Evolutionary conservation across 164 flowering plant genomes (phyloP).

Genomic region (Tinospora cordifolia): DNA sequence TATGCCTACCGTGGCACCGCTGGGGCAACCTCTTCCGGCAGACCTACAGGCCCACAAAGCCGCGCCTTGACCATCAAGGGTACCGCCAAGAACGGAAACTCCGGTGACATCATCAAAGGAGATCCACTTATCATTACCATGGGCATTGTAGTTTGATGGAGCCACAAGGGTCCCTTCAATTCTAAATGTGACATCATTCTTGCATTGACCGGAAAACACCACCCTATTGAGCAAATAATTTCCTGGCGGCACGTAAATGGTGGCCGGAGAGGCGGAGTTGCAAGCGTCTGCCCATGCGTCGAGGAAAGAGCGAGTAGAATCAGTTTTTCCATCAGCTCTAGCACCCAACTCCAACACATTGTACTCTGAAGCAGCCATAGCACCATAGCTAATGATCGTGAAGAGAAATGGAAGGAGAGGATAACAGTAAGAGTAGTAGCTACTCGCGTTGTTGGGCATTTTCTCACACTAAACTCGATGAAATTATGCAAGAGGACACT

Average conservation of each 20-base stretch:
- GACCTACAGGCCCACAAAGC: background rate
- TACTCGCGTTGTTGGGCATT: background rate
- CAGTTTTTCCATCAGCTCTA: conserved; percentile 2
- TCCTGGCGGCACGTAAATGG: conserved; percentile 5
- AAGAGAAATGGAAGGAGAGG: background rate
- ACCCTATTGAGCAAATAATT: background rate
- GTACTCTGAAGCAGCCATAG: background rate
- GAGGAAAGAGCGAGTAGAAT: conserved; percentile 5
- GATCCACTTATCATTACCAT: background rate
- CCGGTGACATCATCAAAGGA: background rate
- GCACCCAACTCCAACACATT: conserved; percentile 9
- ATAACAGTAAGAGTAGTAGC: background rate
- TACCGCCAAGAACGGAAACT: background rate
- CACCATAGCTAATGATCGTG: background rate
- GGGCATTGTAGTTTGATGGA: background rate
- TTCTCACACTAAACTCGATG: too few relatives aligned
- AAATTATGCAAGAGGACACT: background rate
- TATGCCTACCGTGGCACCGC: background rate
- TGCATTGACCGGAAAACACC: background rate
- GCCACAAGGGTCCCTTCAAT: conserved; percentile 7
- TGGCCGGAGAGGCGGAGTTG: background rate
- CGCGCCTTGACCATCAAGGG: conserved; percentile 5
- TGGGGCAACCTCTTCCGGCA: background rate
- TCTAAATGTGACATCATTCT: background rate
- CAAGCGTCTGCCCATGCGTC: conserved; percentile 4